Base-by-base conservation (phyloP, 306 rosid genomes). In the Cotoneaster glaucophyllus region DNA sequence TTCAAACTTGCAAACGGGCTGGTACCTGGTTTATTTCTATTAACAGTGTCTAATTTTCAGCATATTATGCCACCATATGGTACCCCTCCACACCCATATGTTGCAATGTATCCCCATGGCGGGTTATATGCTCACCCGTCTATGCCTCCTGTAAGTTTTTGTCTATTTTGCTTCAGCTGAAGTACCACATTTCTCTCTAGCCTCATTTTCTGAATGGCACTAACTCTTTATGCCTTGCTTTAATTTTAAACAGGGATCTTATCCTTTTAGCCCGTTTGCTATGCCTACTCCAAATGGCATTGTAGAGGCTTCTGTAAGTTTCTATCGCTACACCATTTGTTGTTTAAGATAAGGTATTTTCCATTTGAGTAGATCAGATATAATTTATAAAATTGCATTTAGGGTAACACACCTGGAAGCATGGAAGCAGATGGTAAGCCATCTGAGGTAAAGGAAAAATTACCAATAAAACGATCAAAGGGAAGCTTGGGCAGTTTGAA, bases 61-160 rank as follows among this genome's bases (percentile, higher is more conserved):
- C 99, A 90, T 74, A 86, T 95, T 67, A 95, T 95, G 97, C 99
- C 97, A 73, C 96, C 99, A 50, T 95, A 95, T 69, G 99, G 99
- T 63, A 90, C 97, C 77, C 92, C 97, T 73, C 97, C 98, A 26
- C 98, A 91, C 81, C 98, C 99, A 12, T 95, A 95, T 74, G 97
- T 95, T 84, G 96, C 98, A 71, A 95, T 95, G 99, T 95, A 95
- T 89, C 97, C 97, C 80, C 99, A 88, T 81, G 95, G 99, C 65
- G 97, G 99, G 84, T 85, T 95, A 84, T 95, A 95, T 85, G 97
- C 99, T 59, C 99, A 92, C 82, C 97, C 99, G 74, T 89, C 99
- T 78, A 89, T 95, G 71, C 98, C 98, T 85, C 95, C 96, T 87
- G 99, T 95, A 88, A 82, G 67, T 74, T 80, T 66, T 73, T 84